Base-by-base conservation (phyloP, 1,284 basidiomycete genomes). In the Neotropicomus parvogracilis region DNA sequence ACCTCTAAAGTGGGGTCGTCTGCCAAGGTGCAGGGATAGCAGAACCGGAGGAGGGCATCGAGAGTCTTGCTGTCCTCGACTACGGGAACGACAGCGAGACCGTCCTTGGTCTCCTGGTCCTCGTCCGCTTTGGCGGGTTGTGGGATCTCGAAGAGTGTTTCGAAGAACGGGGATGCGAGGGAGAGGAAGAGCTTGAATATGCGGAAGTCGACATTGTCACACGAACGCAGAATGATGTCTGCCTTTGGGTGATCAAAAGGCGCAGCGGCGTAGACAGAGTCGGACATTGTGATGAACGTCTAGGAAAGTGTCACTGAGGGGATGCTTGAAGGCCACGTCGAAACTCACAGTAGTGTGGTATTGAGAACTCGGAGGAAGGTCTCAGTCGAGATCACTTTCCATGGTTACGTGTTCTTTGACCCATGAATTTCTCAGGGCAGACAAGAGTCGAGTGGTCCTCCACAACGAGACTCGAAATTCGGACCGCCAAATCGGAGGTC, bases 121-220 rank as follows among this genome's bases (percentile, higher is more conserved):
- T 44, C 21, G 3, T 19, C 31, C 13, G 24, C 31, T 11, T 29
- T 29, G 0, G 34, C 27, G 26, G 57, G 54, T n/a, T 60, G 64
- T 6, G 70, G 67, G 10, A 70, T 56, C 3, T 57, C 27, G 35
- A 73, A 67, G 65, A 73, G 67, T 14, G 60, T 59, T 16, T 60
- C 49, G 55, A 74, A 73, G 50, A 73, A 55, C 5, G 61, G 54
- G n/a, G 70, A 70, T 3, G 63, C 62, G n/a, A 65, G 54, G 7
- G 57, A 58, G 20, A 73, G 63, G 44, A 73, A 59, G 4, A 56
- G 42, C n/a, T 62, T 64, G 50, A 65, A 62, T 27, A 70, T 55
- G 11, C 53, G 44, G 4, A 45, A 71, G 27, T 63, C 45, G 13
- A 68, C 49, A 6, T 52, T 39, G 42, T 72, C 69, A 2, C 63